Evolutionary conservation across 257 asterid species (phyloP), one percentile per base, ranked within the genome.

Genomic region (Solanum corneliomulleri): DNA sequence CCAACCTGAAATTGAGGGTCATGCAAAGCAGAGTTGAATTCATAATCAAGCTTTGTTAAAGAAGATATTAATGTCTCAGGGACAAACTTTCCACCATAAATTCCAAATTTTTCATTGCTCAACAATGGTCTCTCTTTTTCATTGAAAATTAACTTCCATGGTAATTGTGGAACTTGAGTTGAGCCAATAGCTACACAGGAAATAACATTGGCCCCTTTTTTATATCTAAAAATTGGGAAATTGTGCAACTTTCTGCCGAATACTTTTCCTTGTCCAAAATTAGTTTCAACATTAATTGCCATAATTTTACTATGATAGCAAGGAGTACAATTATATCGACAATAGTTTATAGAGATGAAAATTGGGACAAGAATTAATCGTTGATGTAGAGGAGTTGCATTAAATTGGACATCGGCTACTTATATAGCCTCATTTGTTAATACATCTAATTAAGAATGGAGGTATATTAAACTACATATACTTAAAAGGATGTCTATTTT

Each of bases 1-100:
- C 72, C 16, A 20, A 95, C 96, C 96, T 94, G 95, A 89, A 95
- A 95, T 23, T 92, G 87, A 2, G 87, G 84, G 68, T 95, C 94
- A 56, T 25, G 89, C 29, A 92, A 84, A 89, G 89, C 83, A 6
- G 85, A 83, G 31, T 89, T 85, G 90, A 94, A 93, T 31, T 92
- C 96, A 85, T 86, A 88, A 10, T 66, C 93, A 80, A 94, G 96
- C 90, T 39, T 87, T 89, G 84, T 88, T 87, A 95, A 91, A 88
- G 91, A 84, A 82, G 84, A 52, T 18, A 94, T 90, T 7, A 94
- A 92, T 4, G 97, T 93, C 88, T 95, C 97, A 2, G 95, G 98
- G 47, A 96, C 98, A 60, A 92, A 94, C n/a, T 86, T 74, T 29
- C 98, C 98, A 47, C 98, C 98, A 6, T 89, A 96, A 83, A 87